Percentiles rank a stretch among this genome's conserved stretches.
Evolutionary conservation across 306 rosid species (phyloP).

Genomic region (Prinsepia uniflora): DNA sequence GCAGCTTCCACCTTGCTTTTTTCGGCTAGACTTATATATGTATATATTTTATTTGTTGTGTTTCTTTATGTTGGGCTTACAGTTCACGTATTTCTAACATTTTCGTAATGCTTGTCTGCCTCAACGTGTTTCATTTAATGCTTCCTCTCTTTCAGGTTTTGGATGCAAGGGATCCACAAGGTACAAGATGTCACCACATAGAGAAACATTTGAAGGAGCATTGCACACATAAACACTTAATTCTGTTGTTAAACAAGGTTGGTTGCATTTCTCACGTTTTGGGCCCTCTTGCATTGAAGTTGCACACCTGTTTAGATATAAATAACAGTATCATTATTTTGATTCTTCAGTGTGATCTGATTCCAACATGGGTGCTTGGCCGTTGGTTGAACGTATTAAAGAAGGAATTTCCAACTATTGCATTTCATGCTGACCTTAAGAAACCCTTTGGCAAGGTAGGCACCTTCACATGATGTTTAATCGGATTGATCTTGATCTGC

Average conservation of each 20-base stretch:
- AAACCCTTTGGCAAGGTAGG: conserved; percentile 94
- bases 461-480: neutral
- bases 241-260: conserved; percentile 88
- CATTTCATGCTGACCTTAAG: conserved; percentile 92
- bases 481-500: neutral
- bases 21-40: too few species aligned
- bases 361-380: conserved; percentile 96
- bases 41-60: neutral
- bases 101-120: conserved; percentile 7
- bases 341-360: conserved; percentile 63
- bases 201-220: conserved; percentile 94
- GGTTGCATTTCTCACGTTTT: neutral
- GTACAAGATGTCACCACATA: conserved; percentile 89
- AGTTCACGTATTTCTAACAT: neutral
- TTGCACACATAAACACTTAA: conserved; percentile 82
- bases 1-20: too few species aligned
- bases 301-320: neutral
- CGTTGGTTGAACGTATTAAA: conserved; percentile 91
- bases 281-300: conserved; percentile 3
- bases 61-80: neutral
- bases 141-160: conserved; percentile 55
- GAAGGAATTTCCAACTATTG: conserved; percentile 81
- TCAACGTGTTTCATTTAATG: neutral
- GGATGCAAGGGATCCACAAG: conserved; percentile 94
- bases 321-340: neutral